Evolutionary conservation across 2,329 filamentous ascomycete species (phyloP).

Genomic region (Endothia cerciana): DNA sequence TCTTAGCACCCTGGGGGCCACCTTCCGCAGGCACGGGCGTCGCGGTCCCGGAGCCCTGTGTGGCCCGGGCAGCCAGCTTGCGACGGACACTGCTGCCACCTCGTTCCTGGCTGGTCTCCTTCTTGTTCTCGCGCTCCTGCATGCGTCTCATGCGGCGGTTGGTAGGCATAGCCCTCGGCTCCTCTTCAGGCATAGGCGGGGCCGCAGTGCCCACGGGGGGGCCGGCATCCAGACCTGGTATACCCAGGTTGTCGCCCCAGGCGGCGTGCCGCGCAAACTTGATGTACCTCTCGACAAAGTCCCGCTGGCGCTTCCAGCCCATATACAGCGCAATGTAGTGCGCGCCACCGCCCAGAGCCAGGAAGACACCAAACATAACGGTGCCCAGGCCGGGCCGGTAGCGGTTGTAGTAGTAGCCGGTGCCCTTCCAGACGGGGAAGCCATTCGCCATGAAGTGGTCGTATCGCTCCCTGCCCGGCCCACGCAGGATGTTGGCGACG

Average conservation of each 20-base stretch:
- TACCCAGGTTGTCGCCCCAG: slow-evolving; percentile 80
- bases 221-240: slow-evolving; percentile 62
- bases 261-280: slow-evolving; percentile 84
- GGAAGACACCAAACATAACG: slow-evolving; percentile 79
- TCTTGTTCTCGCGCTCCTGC: slow-evolving; percentile 83
- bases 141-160: slow-evolving; percentile 87
- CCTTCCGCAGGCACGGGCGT: slow-evolving; percentile 59
- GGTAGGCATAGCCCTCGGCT: slow-evolving; percentile 55
- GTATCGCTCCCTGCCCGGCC: slow-evolving; percentile 81
- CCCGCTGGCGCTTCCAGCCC: slow-evolving; percentile 85
- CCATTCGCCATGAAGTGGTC: slow-evolving; percentile 93
- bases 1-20: slow-evolving; percentile 76
- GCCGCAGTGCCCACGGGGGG: slow-evolving; percentile 33
- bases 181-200: slow-evolving; percentile 50
- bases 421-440: slow-evolving; percentile 95
- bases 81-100: slow-evolving; percentile 42
- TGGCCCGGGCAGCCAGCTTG: slow-evolving; percentile 42
- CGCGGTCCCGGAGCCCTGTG: slow-evolving; percentile 47
- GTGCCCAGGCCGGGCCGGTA: slow-evolving; percentile 89
- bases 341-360: slow-evolving; percentile 79
- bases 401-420: slow-evolving; percentile 95
- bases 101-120: slow-evolving; percentile 63
- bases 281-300: slow-evolving; percentile 92
- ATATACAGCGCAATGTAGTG: slow-evolving; percentile 88
- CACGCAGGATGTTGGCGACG: slow-evolving; percentile 83